Conservation (phyloP, 371 early-diverging fungal species). For the Modicella reniformis region DNA sequence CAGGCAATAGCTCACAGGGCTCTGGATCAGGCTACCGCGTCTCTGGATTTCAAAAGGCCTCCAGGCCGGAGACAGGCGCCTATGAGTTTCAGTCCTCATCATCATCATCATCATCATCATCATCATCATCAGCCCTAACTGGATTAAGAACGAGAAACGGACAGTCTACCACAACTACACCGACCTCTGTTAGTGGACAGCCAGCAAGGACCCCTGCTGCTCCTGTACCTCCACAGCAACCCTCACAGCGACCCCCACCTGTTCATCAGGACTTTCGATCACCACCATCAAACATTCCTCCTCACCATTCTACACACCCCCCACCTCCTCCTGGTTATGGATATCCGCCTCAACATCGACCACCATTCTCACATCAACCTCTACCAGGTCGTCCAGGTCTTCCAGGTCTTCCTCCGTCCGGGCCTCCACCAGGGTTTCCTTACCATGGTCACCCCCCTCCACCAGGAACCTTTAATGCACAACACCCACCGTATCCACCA, state of each 20-base stretch:
- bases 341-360: slow-evolving; percentile 20
- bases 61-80: slow-evolving; percentile 45
- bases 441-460: slow-evolving; percentile 17
- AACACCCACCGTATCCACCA: slow-evolving; percentile 21
- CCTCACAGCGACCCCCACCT: slow-evolving; percentile 1
- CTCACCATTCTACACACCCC: slow-evolving; percentile 1
- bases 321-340: slow-evolving; percentile 23
- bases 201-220: not conserved
- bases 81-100: not conserved
- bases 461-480: not conserved
- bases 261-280: not conserved
- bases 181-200: not conserved
- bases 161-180: not conserved
- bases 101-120: not conserved
- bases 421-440: slow-evolving; percentile 27
- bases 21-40: slow-evolving; percentile 42
- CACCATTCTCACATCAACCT: slow-evolving; percentile 26
- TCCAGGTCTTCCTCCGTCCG: slow-evolving; percentile 36
- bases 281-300: slow-evolving; percentile 2
- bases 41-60: slow-evolving; percentile 47
- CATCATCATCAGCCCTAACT: too few relatives aligned
- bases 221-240: not conserved
- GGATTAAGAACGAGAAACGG: not conserved
- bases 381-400: slow-evolving; percentile 36
- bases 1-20: slow-evolving; percentile 10